Conservation (phyloP, 2,329 filamentous ascomycete species). For the Xylariaceae sp. region DNA sequence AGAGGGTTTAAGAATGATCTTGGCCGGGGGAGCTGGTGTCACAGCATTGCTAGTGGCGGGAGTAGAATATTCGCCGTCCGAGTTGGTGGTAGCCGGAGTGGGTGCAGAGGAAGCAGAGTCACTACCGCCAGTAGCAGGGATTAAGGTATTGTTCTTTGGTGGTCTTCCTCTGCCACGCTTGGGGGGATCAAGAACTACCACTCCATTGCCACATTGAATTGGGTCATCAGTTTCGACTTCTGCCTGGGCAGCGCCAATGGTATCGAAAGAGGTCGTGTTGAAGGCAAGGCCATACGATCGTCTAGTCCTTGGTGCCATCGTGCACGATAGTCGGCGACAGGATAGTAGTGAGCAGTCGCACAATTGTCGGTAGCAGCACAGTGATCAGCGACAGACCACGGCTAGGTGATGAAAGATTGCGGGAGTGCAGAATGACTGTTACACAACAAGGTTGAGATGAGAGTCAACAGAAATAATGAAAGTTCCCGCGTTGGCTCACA, state of each 20-base stretch:
- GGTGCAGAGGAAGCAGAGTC: constrained; percentile 45
- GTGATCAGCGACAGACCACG: background rate
- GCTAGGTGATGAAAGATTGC: background rate
- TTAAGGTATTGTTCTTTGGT: constrained; percentile 32
- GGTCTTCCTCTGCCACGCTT: constrained; percentile 41
- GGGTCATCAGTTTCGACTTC: constrained; percentile 11
- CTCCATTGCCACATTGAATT: background rate
- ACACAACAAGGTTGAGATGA: background rate
- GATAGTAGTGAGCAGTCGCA: too few relatives aligned
- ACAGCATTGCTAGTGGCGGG: constrained; percentile 51
- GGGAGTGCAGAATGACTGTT: background rate
- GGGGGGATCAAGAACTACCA: constrained; percentile 3
- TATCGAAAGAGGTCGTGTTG: too few relatives aligned
- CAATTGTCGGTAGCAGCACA: too few relatives aligned
- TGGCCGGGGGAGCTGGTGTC: constrained; percentile 44
- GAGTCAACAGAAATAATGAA: constrained; percentile 10
- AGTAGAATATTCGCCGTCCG: constrained; percentile 49
- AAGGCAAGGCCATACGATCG: constrained; percentile 15
- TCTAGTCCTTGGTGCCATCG: constrained; percentile 36
- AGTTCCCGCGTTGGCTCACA: background rate
- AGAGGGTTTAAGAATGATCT: constrained; percentile 18
- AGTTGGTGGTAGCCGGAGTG: constrained; percentile 39
- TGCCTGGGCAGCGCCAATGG: constrained; percentile 4
- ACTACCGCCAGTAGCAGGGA: constrained; percentile 26
- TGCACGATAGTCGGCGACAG: background rate